These are phyloP conservation scores for Oryza brachyantha DNA, from an alignment of 176 grass and related monocot species.

Conservation along the genomic window DNA sequence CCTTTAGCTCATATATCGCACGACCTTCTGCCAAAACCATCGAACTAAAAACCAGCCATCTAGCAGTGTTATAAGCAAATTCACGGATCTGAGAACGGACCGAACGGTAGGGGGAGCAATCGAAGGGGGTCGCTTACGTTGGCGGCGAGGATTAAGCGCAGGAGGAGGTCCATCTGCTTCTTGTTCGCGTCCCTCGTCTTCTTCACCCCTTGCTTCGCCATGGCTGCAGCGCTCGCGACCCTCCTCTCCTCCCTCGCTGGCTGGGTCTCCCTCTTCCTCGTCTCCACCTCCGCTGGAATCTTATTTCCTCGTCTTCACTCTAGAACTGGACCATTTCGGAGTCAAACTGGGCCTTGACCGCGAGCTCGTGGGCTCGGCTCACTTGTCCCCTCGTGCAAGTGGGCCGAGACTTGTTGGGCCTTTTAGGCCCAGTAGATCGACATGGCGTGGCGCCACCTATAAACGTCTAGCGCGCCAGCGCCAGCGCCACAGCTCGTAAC, in stretches of 20 bases:
- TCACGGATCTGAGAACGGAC: constrained; percentile 17
- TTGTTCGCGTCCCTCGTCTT: constrained; percentile 91
- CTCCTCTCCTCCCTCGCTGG: neutral
- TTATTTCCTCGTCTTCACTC: neutral
- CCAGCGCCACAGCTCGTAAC: neutral
- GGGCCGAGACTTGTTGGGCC: neutral
- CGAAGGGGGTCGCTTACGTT: constrained; percentile 44
- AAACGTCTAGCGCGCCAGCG: constrained; percentile 22
- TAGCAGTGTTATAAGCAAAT: neutral
- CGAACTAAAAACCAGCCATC: constrained; percentile 5
- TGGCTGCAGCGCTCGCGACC: constrained; percentile 27
- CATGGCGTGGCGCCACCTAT: neutral
- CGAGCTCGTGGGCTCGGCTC: neutral
- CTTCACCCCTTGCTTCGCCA: constrained; percentile 96
- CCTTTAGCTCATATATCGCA: neutral
- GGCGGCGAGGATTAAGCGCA: constrained; percentile 69
- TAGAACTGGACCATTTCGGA: neutral
- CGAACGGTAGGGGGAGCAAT: neutral
- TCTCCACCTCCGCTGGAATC: neutral
- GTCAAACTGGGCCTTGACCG: neutral
- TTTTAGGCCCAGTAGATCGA: neutral
- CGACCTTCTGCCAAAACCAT: neutral
- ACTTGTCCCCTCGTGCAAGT: too few species aligned
- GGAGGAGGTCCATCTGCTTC: constrained; percentile 70
- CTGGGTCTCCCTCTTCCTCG: neutral